Evolutionary conservation across 139 green algal genomes (phyloP), one percentile per base, ranked within the genome.

Genomic region (Pleodorina starrii): DNA sequence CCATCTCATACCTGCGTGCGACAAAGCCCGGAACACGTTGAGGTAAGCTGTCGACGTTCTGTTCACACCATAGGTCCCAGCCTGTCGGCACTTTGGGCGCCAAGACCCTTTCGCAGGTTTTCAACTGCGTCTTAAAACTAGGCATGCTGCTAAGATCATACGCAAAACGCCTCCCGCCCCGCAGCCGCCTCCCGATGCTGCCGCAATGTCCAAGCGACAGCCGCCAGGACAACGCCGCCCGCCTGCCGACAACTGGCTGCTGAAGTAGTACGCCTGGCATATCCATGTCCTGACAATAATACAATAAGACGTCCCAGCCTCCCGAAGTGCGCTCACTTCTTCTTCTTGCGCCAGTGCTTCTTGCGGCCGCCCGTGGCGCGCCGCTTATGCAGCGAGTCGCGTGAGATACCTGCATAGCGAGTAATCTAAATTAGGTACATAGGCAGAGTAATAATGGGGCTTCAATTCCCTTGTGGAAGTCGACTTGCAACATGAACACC

Each of bases 321-420:
- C 25, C 63, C 63, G 27, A 35, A 73, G 9, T 66, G 54, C n/a
- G 72, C 97, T 95, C 89, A 99, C 98, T 99, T 99, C 90, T 98
- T 97, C 96, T 98, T 99, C 96, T 99, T 99, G 90, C 97, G 95
- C 97, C 97, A 99, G 90, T 93, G 90, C 93, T 98, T 98, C 95
- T 99, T 98, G 93, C 98, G 97, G 77, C 97, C 98, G 91, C 98
- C 98, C 27, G 98, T 99, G 48, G 93, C 90, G 50, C 98, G 95
- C 86, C 98, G 95, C 97, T 99, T 99, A 93, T 99, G 98, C 40
- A 99, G 92, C 50, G 96, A 98, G 85, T 99, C 97, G 91, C 98
- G 98, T 82, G 97, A 98, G 94, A 99, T 99, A 96, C 98, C 98
- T 99, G 94, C 90, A 90, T n/a, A 36, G 14, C 29, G 9, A 50